These are phyloP conservation scores for Dryadomyces quercivorus DNA, from an alignment of 2,329 filamentous ascomycete species.

Conservation along the genomic window DNA sequence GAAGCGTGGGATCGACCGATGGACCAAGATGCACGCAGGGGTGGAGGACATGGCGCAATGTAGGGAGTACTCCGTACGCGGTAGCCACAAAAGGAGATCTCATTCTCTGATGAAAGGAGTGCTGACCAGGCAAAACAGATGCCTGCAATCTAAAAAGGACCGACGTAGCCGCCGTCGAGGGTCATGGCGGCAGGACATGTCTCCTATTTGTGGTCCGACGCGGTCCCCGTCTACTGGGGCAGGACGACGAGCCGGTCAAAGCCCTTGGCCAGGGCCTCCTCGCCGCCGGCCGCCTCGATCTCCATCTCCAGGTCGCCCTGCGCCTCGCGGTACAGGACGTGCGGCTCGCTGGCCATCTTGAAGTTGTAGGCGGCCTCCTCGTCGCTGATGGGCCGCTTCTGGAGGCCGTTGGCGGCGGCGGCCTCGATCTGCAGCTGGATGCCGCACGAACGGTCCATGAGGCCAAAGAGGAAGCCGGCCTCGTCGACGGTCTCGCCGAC, in stretches of 20 bases:
- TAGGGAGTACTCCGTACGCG: too few species aligned
- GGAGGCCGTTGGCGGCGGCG: constrained; percentile 32
- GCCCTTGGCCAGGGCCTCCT: constrained; percentile 15
- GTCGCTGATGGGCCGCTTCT: constrained; percentile 26
- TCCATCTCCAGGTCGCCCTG: constrained; percentile 34
- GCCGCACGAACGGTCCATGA: constrained; percentile 56
- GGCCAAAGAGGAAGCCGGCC: constrained; percentile 56
- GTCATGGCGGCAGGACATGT: too few species aligned
- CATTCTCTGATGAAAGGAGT: not conserved
- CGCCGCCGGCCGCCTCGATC: constrained; percentile 27
- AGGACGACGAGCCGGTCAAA: constrained; percentile 14
- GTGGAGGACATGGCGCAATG: too few species aligned
- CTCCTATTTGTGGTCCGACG: too few species aligned
- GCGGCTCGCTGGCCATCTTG: constrained; percentile 32
- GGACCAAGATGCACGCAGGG: too few species aligned
- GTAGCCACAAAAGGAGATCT: too few species aligned
- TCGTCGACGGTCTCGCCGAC: constrained; percentile 64
- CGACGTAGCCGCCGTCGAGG: too few species aligned
- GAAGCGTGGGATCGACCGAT: not conserved
- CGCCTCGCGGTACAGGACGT: constrained; percentile 31
- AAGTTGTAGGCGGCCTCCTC: constrained; percentile 28
- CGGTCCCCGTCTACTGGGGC: not conserved
- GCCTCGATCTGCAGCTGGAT: constrained; percentile 59
- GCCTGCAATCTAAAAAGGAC: not conserved
- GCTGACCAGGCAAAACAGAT: not conserved